phyloP scores from a whole-genome alignment of 2,329 filamentous ascomycete species.

The Cytospora leucostoma region DNA sequence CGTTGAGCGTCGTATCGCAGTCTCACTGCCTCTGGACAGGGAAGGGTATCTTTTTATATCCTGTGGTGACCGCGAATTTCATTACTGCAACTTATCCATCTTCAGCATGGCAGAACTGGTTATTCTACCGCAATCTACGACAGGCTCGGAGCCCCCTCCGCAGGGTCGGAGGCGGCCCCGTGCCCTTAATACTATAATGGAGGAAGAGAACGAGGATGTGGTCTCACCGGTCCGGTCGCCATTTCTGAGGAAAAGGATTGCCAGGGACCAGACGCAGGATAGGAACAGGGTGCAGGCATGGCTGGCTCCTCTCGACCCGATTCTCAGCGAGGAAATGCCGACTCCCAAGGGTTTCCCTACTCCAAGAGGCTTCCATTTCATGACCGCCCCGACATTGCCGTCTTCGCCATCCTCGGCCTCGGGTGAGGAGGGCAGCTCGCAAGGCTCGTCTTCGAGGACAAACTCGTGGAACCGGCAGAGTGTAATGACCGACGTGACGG shows the following conservation, averaged over 20 bases:
- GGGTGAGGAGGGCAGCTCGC: conserved; percentile 40
- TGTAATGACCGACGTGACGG: conserved; percentile 64
- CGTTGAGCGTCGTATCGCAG: conserved; percentile 38
- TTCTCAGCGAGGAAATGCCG: conserved; percentile 19
- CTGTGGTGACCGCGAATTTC: conserved; percentile 29
- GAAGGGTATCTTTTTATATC: conserved; percentile 34
- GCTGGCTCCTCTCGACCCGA: conserved; percentile 55
- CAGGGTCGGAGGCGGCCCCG: conserved; percentile 56
- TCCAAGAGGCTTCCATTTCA: conserved; percentile 66
- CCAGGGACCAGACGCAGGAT: conserved; percentile 33
- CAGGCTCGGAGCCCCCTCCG: conserved; percentile 48
- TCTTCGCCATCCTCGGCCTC: conserved; percentile 58
- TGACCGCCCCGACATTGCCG: conserved; percentile 63
- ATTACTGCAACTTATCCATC: conserved; percentile 31
- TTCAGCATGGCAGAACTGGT: conserved; percentile 51
- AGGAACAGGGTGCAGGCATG: conserved; percentile 57
- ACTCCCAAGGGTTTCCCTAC: conserved; percentile 65
- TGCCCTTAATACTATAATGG: conserved; percentile 67
- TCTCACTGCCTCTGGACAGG: conserved; percentile 21
- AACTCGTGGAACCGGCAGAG: conserved; percentile 66
- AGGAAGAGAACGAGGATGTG: conserved; percentile 51
- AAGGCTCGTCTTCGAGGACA: conserved; percentile 55
- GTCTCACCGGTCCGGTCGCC: conserved; percentile 31
- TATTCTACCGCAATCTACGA: conserved; percentile 42
- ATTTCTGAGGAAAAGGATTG: conserved; percentile 33